Evolutionary conservation across 1,284 basidiomycete species (phyloP), one percentile per base, ranked within the genome.

Genomic region (Grifola frondosa): DNA sequence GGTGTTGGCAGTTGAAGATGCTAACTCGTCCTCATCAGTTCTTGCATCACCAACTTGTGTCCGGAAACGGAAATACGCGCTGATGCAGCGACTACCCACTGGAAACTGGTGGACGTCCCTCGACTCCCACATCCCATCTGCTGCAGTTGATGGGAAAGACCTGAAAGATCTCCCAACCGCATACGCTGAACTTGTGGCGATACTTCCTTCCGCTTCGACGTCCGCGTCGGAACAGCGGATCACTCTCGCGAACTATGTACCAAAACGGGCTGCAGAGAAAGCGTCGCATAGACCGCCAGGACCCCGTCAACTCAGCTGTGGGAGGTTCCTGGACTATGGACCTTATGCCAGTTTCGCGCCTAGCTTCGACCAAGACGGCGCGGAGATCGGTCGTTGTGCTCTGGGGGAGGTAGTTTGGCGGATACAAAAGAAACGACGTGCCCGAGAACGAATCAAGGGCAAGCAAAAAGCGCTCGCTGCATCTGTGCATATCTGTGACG

Each of bases 61-160:
- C 13, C 58, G 56, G 22, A 62, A 60, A 32, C 73, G 69, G 40
- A 81, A 75, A 60, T 89, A 83, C 61, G 87, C 88, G 4, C 76
- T 91, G 17, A 73, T 89, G 48, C 88, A 91, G 57, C 82, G 78
- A 49, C 70, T 91, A 3, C 84, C 88, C 1, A 74, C 72, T 3
- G 84, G 81, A 22, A 81, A 85, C 48, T 88, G 80, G 68, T 91
- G 86, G 82, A 75, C 85, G 7, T 88, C 86, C n/a, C 70, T 84
- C 43, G 75, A 74, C 59, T 72, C 79, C n/a, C 67, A 74, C 38
- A 48, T 57, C 32, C 63, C 61, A 23, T 61, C 58, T 10, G 56
- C 59, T 20, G 52, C 56, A 16, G 50, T 47, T 5, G 68, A 71
- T 24, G 61, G 54, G 1, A 66, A 67, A 28, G 64, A 71, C 29